These are phyloP conservation scores for Clitopilus hobsonii DNA, from an alignment of 768 basidiomycete genomes.

Conservation along the genomic window DNA sequence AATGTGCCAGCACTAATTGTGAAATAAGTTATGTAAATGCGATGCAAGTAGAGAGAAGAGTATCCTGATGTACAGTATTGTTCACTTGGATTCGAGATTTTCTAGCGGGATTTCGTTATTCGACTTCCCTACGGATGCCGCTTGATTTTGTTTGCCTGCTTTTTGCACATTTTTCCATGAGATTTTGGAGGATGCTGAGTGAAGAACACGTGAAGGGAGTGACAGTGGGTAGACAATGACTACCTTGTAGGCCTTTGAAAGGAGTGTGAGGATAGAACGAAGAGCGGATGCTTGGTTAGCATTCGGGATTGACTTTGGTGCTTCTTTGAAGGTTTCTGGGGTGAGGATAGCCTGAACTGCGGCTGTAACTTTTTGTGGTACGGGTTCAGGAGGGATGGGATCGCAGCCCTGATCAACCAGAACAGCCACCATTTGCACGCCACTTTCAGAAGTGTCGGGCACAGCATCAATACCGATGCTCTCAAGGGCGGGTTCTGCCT, in stretches of 20 bases:
- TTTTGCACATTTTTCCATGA: constrained; percentile 10
- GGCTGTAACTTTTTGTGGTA: constrained; percentile 18
- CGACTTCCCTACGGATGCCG: constrained; percentile 7
- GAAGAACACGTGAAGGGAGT: constrained; percentile 38
- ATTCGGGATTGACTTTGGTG: background rate
- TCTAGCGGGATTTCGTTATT: constrained; percentile 30
- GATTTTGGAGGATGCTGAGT: constrained; percentile 17
- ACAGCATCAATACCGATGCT: constrained; percentile 25
- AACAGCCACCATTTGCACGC: constrained; percentile 36
- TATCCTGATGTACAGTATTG: background rate
- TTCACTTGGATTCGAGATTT: constrained; percentile 15
- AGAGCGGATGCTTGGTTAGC: constrained; percentile 12
- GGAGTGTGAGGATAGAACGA: constrained; percentile 34
- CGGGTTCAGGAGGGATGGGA: constrained; percentile 37
- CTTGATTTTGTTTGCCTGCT: constrained; percentile 13
- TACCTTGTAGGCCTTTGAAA: constrained; percentile 44
- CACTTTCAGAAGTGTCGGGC: constrained; percentile 15
- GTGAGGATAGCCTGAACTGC: constrained; percentile 27
- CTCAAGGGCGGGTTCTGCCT: constrained; percentile 25
- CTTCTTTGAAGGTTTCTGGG: constrained; percentile 10
- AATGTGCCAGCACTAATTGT: constrained; percentile 34
- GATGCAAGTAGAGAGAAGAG: constrained; percentile 7
- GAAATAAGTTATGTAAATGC: constrained; percentile 30
- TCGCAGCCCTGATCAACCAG: constrained; percentile 43
- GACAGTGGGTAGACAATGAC: constrained; percentile 47